Conservation (phyloP, 305 asterid species). For the Fraxinus sp. region DNA sequence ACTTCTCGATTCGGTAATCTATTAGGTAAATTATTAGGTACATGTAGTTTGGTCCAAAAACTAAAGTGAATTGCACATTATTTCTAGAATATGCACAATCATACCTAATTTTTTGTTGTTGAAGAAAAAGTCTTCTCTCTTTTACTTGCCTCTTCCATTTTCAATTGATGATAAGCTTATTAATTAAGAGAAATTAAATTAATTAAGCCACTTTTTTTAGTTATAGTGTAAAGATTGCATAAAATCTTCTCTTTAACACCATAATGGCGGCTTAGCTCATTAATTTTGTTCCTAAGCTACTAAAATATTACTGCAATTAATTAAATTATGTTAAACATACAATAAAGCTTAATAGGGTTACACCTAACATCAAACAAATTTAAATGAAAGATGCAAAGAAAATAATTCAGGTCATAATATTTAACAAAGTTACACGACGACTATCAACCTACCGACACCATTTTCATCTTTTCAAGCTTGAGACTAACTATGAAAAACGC, state of each 20-base stretch:
- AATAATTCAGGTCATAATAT: background rate
- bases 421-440: slow-evolving; percentile 17
- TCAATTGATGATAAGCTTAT: background rate
- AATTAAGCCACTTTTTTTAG: slow-evolving; percentile 25
- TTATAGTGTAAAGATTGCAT: slow-evolving; percentile 38
- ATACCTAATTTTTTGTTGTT: background rate
- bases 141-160: background rate
- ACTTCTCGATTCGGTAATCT: too few species aligned
- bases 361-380: slow-evolving; percentile 19
- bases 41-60: too few species aligned
- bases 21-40: too few species aligned
- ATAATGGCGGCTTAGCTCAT: slow-evolving; percentile 64
- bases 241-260: slow-evolving; percentile 39
- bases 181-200: slow-evolving; percentile 4
- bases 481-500: background rate
- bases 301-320: slow-evolving; percentile 17
- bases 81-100: background rate
- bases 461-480: background rate
- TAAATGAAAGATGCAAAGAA: background rate
- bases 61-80: background rate
- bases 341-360: slow-evolving; percentile 21
- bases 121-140: background rate
- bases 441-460: background rate
- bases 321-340: background rate
- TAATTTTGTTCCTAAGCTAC: slow-evolving; percentile 33